Evolutionary conservation across 2,329 filamentous ascomycete genomes (phyloP).

Genomic region (Cadophora gregata): DNA sequence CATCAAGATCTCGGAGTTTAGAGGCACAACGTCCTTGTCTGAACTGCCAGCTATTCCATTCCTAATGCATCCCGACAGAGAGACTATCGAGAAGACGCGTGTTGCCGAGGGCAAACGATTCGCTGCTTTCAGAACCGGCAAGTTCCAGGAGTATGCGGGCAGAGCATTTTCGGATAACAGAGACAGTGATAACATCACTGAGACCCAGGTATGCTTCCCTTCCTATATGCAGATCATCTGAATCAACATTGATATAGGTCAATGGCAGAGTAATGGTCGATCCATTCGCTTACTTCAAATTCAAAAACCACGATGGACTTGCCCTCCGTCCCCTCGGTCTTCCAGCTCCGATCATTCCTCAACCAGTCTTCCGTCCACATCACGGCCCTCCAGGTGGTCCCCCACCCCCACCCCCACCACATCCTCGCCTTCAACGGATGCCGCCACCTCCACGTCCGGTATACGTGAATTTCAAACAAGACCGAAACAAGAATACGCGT

Average conservation of each 20-base stretch:
- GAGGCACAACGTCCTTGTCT: constrained; percentile 52
- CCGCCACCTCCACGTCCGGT: constrained; percentile 1
- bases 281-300: constrained; percentile 48
- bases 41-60: constrained; percentile 52
- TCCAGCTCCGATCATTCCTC: constrained; percentile 13
- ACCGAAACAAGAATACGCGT: not conserved
- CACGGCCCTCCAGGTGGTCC: not conserved
- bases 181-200: not conserved
- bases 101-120: constrained; percentile 50
- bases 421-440: not conserved
- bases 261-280: constrained; percentile 88
- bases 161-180: constrained; percentile 3
- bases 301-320: constrained; percentile 33
- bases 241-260: constrained; percentile 47
- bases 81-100: constrained; percentile 44
- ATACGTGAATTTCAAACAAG: not conserved
- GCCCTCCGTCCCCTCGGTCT: constrained; percentile 4
- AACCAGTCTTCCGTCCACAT: constrained; percentile 3
- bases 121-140: constrained; percentile 41
- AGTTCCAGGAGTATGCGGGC: constrained; percentile 22
- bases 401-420: constrained; percentile 8
- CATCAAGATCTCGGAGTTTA: constrained; percentile 42
- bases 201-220: constrained; percentile 39
- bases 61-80: constrained; percentile 49
- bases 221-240: not conserved